These are phyloP conservation scores for Termitomyces eurrhizus DNA, from an alignment of 768 basidiomycete genomes.

Conservation along the genomic window DNA sequence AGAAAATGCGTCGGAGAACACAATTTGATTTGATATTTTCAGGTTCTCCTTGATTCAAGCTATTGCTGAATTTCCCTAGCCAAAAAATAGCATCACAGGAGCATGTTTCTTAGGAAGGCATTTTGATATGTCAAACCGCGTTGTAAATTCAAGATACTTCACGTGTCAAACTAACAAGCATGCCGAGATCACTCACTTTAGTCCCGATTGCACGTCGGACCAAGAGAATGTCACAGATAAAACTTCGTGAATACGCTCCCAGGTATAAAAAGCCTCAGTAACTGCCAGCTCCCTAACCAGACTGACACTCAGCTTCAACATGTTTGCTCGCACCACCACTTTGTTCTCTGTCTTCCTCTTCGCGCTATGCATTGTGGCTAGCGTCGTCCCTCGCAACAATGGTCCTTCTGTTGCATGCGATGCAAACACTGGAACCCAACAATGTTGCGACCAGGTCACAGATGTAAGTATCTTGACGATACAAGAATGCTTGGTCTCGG, in stretches of 20 bases:
- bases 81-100: not conserved
- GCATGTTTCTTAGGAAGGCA: not conserved
- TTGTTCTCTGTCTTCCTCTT: slow-evolving; percentile 11
- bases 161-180: not conserved
- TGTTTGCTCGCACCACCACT: slow-evolving; percentile 12
- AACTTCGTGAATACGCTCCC: not conserved
- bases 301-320: not conserved
- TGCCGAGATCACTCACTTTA: not conserved
- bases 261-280: slow-evolving; percentile 6
- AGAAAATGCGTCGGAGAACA: not conserved
- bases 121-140: not conserved
- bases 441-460: not conserved
- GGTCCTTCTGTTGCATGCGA: not conserved
- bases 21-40: not conserved
- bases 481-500: not conserved
- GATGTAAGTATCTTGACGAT: not conserved
- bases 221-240: not conserved
- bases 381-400: slow-evolving; percentile 4
- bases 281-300: not conserved
- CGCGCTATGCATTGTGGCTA: slow-evolving; percentile 6
- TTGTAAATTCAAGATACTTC: not conserved
- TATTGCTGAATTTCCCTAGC: not conserved
- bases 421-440: slow-evolving; percentile 4
- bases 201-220: not conserved
- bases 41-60: not conserved